Evolutionary conservation across 495 filamentous ascomycete species (phyloP), one percentile per base, ranked within the genome.

Genomic region (Penicillium nucicola): DNA sequence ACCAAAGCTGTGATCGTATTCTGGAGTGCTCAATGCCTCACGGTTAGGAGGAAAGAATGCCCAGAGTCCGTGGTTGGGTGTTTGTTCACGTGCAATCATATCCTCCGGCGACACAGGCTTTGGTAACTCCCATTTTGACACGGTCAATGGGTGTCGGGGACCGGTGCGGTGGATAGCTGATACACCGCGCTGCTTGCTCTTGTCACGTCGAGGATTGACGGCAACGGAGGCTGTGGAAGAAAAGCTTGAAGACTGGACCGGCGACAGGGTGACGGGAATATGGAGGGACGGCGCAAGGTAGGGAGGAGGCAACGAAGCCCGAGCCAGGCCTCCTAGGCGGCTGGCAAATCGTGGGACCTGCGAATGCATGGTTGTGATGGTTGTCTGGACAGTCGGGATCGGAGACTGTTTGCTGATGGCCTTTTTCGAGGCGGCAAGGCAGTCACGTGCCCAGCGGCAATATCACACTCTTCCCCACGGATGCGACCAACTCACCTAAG

Each of bases 1-100:
- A 87, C 85, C 92, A 66, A 90, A 84, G 31, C 80, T 72, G 13
- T 60, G 43, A 37, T 85, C 82, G 55, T 89, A 84, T 14, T 81
- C 77, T 2, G 92, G 92, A 10, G 80, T 81, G 39, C 72, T 75
- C 64, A 96, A 62, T 13, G 84, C 67, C 56, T 79, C 79, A 40
- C 77, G 78, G 44, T 84, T 76, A 41, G 74, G 69, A 51, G 83
- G 80, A 70, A 99, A 97, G 71, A 99, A 99, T 0, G 78, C 84
- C 86, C 87, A 97, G n/a, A 99, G 85, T 31, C 89, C 91, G 70
- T 99, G 93, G 48, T 93, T 68, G 6, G 78, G 75, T 61, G 86
- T 86, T 13, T 60, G 45, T 33, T 61, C n/a, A 12, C 69, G 70
- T 35, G 62, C 55, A 44, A 65, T 55, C 72, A 75, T 59, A 68